phyloP scores from a whole-genome alignment of 2,329 filamentous ascomycete genomes.

The Pseudocercospora ulei region DNA sequence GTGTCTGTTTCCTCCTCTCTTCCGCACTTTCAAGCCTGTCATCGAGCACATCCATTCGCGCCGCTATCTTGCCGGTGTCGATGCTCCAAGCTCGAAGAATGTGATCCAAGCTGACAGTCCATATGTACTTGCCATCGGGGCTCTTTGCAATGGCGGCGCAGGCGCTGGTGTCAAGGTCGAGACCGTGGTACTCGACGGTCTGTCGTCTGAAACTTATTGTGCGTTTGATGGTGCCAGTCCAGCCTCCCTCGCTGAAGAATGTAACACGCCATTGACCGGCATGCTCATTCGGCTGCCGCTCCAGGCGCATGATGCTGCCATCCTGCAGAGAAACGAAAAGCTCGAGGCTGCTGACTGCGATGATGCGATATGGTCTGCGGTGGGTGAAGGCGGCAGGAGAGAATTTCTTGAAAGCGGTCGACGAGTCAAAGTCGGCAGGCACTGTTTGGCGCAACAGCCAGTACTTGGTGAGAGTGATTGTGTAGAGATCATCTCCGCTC shows the following conservation, averaged over 20 bases:
- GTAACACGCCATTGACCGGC: slow-evolving; percentile 58
- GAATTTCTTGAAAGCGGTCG: slow-evolving; percentile 66
- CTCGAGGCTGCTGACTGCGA: slow-evolving; percentile 62
- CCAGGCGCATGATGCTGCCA: slow-evolving; percentile 63
- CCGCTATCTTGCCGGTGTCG: slow-evolving; percentile 65
- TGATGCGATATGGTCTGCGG: slow-evolving; percentile 69
- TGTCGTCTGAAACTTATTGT: slow-evolving; percentile 57
- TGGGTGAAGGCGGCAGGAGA: slow-evolving; percentile 63
- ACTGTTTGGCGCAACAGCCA: slow-evolving; percentile 56
- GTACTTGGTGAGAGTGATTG: slow-evolving; percentile 70
- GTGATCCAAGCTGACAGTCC: slow-evolving; percentile 84
- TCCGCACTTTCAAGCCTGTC: slow-evolving; percentile 41
- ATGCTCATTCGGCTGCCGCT: slow-evolving; percentile 48
- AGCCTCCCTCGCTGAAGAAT: slow-evolving; percentile 61
- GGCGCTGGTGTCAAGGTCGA: slow-evolving; percentile 57
- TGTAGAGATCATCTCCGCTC: slow-evolving; percentile 67
- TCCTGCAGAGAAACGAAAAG: slow-evolving; percentile 73
- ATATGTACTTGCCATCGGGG: slow-evolving; percentile 47
- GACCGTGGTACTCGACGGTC: slow-evolving; percentile 54
- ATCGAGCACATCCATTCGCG: slow-evolving; percentile 67
- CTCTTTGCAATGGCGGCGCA: slow-evolving; percentile 51
- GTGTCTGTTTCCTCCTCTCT: slow-evolving; percentile 43
- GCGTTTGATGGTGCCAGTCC: slow-evolving; percentile 54
- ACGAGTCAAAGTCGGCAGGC: slow-evolving; percentile 61
- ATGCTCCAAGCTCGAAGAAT: slow-evolving; percentile 83